Evolutionary conservation across 2,329 filamentous ascomycete species (phyloP), one percentile per base, ranked within the genome.

Genomic region (Setomelanomma holmii): DNA sequence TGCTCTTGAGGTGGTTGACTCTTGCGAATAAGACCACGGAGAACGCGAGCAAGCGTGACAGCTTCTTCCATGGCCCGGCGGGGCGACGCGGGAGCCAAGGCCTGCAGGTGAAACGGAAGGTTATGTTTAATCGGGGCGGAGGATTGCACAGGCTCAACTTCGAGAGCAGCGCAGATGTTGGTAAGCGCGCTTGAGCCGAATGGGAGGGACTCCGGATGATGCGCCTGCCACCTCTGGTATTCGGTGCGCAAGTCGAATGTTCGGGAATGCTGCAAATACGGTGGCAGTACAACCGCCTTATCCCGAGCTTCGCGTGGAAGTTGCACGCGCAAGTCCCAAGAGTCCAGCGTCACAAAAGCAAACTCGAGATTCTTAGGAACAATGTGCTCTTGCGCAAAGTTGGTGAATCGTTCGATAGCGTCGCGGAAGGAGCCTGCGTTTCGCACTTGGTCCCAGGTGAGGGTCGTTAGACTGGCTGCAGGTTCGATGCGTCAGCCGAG

Each of bases 51-150:
- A 56, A 99, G 83, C 4, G 95, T 99, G 55, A 99, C 89, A 22
- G 95, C 91, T 78, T 99, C 95, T 76, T 99, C 95, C 88, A 99
- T 96, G 40, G 95, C 95, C 68, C 95, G 90, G 58, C 95, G 90
- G 50, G 95, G 95, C 43, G 93, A 98, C 21, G 95, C 93, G 38
- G 95, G 95, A 42, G 95, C 95, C 58, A 99, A 82, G 11, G 95
- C 93, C 80, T 99, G 95, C 56, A 99, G 83, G 75, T 99, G 95
- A 80, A 99, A 99, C 10, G 95, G 95, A 34, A 99, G 84, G 75
- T 98, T 98, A 76, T 98, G 95, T 79, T 98, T 99, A 79, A 99
- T 98, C 39, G 95, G 95, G 50, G 95, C 93, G 71, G 93, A 98
- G 10, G 93, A 93, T 78, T 98, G 93, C 33, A 99, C 92, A 49